phyloP scores from a whole-genome alignment of 169 alveolate genomes.

The Plasmodium chabaudi region DNA sequence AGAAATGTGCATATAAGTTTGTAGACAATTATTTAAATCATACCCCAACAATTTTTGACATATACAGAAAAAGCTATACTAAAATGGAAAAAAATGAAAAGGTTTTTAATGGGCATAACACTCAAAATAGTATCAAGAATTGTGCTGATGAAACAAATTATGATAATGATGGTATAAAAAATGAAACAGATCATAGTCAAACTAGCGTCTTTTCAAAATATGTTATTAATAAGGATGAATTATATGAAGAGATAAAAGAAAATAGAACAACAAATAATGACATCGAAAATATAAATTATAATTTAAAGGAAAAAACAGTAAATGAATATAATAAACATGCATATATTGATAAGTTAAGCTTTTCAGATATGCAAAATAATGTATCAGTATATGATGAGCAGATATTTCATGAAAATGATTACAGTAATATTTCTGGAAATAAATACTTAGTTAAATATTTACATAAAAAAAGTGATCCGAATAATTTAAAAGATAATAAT shows the following conservation, averaged over 20 bases:
- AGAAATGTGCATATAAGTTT: background rate
- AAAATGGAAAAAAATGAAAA: conserved; percentile 1
- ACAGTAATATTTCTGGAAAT: background rate
- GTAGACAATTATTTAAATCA: background rate
- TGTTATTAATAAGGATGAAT: background rate
- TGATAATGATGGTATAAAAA: background rate
- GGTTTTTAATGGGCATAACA: background rate
- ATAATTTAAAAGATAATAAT: conserved; percentile 26
- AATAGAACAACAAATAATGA: background rate
- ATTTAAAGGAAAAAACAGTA: conserved; percentile 12
- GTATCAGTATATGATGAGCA: background rate
- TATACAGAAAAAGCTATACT: background rate
- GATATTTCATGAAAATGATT: background rate
- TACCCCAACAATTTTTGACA: background rate
- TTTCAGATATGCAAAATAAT: background rate
- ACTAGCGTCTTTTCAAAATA: background rate
- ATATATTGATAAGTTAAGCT: background rate
- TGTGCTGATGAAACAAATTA: background rate
- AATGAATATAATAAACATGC: conserved; percentile 12
- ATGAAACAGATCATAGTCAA: background rate
- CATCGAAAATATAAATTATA: background rate
- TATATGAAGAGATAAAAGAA: conserved; percentile 10
- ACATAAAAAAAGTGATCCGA: background rate
- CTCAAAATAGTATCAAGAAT: background rate
- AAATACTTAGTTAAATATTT: background rate